These are phyloP conservation scores for Russula abietina DNA, from an alignment of 768 basidiomycete genomes.

Conservation along the genomic window DNA sequence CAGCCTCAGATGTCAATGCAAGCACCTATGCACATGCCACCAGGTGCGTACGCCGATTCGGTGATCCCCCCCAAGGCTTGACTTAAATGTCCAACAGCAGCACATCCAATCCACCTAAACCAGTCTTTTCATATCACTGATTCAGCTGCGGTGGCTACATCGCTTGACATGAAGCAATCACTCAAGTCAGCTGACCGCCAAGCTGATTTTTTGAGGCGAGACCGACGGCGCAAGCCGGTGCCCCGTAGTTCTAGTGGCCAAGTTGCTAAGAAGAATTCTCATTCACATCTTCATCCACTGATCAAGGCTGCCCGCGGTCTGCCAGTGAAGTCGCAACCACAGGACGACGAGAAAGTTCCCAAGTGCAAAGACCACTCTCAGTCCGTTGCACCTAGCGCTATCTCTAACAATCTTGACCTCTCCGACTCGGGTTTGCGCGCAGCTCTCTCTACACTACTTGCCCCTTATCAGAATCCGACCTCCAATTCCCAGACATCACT, in stretches of 20 bases:
- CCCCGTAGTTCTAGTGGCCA: constrained; percentile 35
- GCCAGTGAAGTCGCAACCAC: constrained; percentile 8
- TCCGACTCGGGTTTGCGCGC: constrained; percentile 20
- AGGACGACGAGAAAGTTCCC: constrained; percentile 1
- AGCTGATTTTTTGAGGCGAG: constrained; percentile 32
- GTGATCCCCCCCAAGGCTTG: neutral
- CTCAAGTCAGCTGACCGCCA: constrained; percentile 33
- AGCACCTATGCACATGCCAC: constrained; percentile 19
- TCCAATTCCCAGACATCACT: constrained; percentile 28
- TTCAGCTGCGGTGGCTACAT: neutral
- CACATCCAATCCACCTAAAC: constrained; percentile 11
- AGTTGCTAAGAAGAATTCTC: constrained; percentile 28
- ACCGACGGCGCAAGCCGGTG: constrained; percentile 26
- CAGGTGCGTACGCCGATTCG: constrained; percentile 11
- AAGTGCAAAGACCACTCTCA: neutral
- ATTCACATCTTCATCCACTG: constrained; percentile 17
- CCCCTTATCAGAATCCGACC: constrained; percentile 14
- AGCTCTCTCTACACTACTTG: constrained; percentile 13
- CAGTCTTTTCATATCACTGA: constrained; percentile 7
- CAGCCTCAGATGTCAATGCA: constrained; percentile 17
- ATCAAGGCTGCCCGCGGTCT: constrained; percentile 17
- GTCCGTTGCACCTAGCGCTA: neutral
- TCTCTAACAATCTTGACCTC: constrained; percentile 12
- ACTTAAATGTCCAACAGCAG: neutral
- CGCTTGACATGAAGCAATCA: constrained; percentile 5